Evolutionary conservation across 805 yeast species (phyloP), one percentile per base, ranked within the genome.

Genomic region (Candida manassasensis): DNA sequence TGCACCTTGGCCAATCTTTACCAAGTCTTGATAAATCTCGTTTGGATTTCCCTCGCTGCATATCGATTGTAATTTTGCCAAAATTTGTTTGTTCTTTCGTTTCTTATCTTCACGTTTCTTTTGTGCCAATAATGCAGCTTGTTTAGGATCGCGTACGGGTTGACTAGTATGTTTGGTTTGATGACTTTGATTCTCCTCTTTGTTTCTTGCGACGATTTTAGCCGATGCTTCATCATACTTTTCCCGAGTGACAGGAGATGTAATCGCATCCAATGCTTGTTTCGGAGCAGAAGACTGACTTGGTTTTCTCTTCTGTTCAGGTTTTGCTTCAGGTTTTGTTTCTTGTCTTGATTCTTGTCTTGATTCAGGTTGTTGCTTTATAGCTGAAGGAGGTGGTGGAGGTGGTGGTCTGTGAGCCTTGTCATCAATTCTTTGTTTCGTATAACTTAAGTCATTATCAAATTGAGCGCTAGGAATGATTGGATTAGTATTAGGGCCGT

Each of bases 1-100:
- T 0, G 98, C 98, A 52, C 99, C 98, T 63, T 93, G 98, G 1
- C 99, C 99, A 44, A 93, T 82, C 57, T 90, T 89, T 25, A 75
- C 71, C 42, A 90, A 68, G 51, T 79, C 80, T 29, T 69, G 66
- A 58, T 85, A 93, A 32, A 74, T 55, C 36, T 67, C 67, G 21
- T 78, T 75, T 9, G 98, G 98, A 60, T 93, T 94, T 6, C 89
- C 93, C 21, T 76, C 79, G 2, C 87, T 72, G 51, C 96, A 90
- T 32, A 89, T 89, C 26, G 79, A 76, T 37, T 75, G 69, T 33
- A 93, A 67, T 48, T 79, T 83, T 30, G 77, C 74, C 45, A 85
- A 73, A 11, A 85, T 79, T 50, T 84, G 85, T 34, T 73, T 77
- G 47, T 85, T 87, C 49, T 75, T 75, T 38, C 77, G 74, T 42